These are phyloP conservation scores for Mucor circinelloides DNA, from an alignment of 371 early-diverging fungal genomes.

Conservation along the genomic window DNA sequence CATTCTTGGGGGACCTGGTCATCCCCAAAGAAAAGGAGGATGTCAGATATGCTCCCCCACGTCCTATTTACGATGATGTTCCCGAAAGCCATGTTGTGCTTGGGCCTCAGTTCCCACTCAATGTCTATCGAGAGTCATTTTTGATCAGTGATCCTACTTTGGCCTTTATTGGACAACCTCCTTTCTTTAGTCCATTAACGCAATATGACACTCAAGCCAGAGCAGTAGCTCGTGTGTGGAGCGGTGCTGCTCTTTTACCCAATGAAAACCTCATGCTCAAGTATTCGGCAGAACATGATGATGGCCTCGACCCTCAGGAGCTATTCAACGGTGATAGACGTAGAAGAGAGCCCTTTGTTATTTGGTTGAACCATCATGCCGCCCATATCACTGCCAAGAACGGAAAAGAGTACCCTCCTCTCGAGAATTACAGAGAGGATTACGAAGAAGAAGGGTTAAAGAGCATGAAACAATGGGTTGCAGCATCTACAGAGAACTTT, in stretches of 20 bases:
- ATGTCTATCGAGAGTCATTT: conserved; percentile 38
- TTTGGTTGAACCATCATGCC: conserved; percentile 45
- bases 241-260: conserved; percentile 33
- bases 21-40: conserved; percentile 13
- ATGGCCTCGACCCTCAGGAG: conserved; percentile 8
- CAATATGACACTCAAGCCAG: conserved; percentile 40
- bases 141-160: conserved; percentile 40
- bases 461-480: not conserved
- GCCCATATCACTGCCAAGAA: not conserved
- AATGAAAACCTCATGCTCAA: conserved; percentile 21
- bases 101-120: conserved; percentile 14
- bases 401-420: not conserved
- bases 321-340: conserved; percentile 6
- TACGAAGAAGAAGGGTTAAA: conserved; percentile 4
- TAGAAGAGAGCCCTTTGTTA: conserved; percentile 17
- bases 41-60: not conserved
- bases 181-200: conserved; percentile 17
- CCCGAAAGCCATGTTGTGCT: conserved; percentile 16
- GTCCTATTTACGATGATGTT: conserved; percentile 4
- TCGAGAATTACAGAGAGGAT: conserved; percentile 10
- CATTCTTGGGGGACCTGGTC: conserved; percentile 47
- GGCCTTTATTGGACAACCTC: conserved; percentile 34
- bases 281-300: conserved; percentile 12
- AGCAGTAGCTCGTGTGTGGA: conserved; percentile 44
- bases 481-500: not conserved